Base-by-base conservation (phyloP, 148 eudicot genomes). In the Salicornia ramosissima region DNA sequence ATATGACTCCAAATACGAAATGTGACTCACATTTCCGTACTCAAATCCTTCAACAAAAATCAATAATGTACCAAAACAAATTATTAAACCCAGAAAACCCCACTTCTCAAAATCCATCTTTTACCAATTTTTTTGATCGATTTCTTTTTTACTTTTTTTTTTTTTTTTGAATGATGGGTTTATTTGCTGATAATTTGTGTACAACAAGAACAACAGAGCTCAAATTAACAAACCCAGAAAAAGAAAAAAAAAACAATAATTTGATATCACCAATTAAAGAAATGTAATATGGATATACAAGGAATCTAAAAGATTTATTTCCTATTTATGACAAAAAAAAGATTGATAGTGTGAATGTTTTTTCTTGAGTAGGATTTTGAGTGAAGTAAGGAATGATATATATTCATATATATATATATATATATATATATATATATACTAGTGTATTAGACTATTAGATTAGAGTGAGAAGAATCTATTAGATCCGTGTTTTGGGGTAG, bases 1-100 rank as follows among this genome's bases (percentile, higher is more conserved):
- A 84, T 82, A 81, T 0, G 82, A 77, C 67, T 88, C 96, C 69
- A 80, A 63, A 62, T 42, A 74, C 42, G 71, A 73, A 71, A 77
- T 77, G 74, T 83, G 79, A 65, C 75, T 83, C 56, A 74, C 81
- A 80, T 83, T 80, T 34, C 76, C 76, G 69, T 70, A 80, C 49
- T 78, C 80, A 77, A 80, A 80, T 49, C 86, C 83, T 66, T 83
- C 4, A 61, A 79, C 80, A 68, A 64, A 36, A 47, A 49, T 21
- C 29, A 77, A 64, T 55, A 72, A 71, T 63, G 30, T 71, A 28
- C 46, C 70, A 70, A 79, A 46, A 46, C 16, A 11, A 46, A 46
- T 15, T 46, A 46, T 15, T 46, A 76, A 74, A 5, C 79, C 82
- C 77, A 78, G 50, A 53, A 76, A 73, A 33, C 26, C 80, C 82